phyloP scores from a whole-genome alignment of 305 asterid species.

The Solanum aculeatissimum region DNA sequence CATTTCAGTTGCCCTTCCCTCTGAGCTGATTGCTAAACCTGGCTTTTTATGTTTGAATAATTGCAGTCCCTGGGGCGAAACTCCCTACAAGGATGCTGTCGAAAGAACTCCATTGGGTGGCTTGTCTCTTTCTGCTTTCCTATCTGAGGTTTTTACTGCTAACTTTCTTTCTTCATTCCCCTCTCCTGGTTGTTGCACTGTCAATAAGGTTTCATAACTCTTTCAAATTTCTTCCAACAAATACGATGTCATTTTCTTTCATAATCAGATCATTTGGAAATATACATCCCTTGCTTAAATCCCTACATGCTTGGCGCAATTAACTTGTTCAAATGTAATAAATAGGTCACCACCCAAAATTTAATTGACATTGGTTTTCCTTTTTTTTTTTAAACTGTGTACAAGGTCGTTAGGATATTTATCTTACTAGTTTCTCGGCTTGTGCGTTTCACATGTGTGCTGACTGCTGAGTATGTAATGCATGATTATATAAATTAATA shows the following conservation, averaged over 20 bases:
- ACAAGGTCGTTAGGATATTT: neutral
- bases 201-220: neutral
- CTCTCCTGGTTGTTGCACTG: neutral
- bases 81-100: constrained; percentile 88
- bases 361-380: neutral
- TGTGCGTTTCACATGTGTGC: too few relatives aligned
- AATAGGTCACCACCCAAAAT: neutral
- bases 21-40: constrained; percentile 8
- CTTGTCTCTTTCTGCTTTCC: constrained; percentile 74
- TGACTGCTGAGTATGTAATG: too few relatives aligned
- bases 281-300: neutral
- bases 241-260: neutral
- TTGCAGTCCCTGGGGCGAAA: constrained; percentile 83
- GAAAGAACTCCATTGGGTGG: constrained; percentile 74
- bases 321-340: neutral
- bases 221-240: neutral
- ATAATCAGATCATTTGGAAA: neutral
- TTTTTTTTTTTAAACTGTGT: neutral
- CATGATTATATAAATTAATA: too few relatives aligned
- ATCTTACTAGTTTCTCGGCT: neutral
- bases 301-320: neutral
- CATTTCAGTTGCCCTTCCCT: neutral
- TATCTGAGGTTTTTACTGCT: constrained; percentile 54
- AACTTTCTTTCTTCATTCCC: neutral
- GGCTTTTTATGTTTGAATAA: constrained; percentile 14